Percentiles rank a stretch among this genome's conserved stretches.
These are phyloP conservation scores for Draba incana DNA, from an alignment of 345 rosid genomes.

Conservation along the genomic window DNA sequence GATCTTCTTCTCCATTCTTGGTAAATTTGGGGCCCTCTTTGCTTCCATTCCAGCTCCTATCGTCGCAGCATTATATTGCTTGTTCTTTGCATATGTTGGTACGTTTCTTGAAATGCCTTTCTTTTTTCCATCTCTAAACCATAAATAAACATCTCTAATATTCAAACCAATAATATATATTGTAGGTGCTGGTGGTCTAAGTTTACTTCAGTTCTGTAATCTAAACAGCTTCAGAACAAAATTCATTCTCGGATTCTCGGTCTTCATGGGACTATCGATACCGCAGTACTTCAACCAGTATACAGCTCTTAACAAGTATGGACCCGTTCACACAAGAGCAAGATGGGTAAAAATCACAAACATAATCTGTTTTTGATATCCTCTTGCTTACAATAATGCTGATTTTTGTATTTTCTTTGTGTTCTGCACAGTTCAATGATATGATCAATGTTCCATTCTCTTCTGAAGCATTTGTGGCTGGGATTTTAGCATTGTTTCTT, in stretches of 20 bases:
- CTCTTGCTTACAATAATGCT: slow-evolving; percentile 4
- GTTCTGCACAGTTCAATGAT: slow-evolving; percentile 82
- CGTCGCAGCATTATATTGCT: slow-evolving; percentile 66
- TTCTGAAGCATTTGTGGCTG: slow-evolving; percentile 84
- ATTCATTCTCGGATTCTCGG: slow-evolving; percentile 77
- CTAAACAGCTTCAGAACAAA: slow-evolving; percentile 81
- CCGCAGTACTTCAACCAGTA: slow-evolving; percentile 90
- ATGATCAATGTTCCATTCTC: slow-evolving; percentile 94
- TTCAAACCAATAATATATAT: background rate
- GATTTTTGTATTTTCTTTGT: background rate
- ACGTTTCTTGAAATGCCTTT: slow-evolving; percentile 36
- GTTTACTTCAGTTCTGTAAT: slow-evolving; percentile 88
- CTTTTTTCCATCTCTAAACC: background rate
- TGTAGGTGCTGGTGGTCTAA: slow-evolving; percentile 74
- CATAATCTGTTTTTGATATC: background rate
- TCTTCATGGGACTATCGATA: slow-evolving; percentile 83
- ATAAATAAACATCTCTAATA: background rate
- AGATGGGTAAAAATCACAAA: slow-evolving; percentile 58
- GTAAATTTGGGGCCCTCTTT: slow-evolving; percentile 88
- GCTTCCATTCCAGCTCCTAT: slow-evolving; percentile 92
- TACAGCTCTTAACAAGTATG: slow-evolving; percentile 52
- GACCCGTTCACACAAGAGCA: slow-evolving; percentile 65
- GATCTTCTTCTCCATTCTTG: slow-evolving; percentile 95
- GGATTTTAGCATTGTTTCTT: slow-evolving; percentile 66
- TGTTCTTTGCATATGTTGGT: slow-evolving; percentile 88